Percentiles rank a stretch among this genome's conserved stretches.
These are phyloP conservation scores for Volutella citrinella DNA, from an alignment of 2,329 filamentous ascomycete species.

Conservation along the genomic window DNA sequence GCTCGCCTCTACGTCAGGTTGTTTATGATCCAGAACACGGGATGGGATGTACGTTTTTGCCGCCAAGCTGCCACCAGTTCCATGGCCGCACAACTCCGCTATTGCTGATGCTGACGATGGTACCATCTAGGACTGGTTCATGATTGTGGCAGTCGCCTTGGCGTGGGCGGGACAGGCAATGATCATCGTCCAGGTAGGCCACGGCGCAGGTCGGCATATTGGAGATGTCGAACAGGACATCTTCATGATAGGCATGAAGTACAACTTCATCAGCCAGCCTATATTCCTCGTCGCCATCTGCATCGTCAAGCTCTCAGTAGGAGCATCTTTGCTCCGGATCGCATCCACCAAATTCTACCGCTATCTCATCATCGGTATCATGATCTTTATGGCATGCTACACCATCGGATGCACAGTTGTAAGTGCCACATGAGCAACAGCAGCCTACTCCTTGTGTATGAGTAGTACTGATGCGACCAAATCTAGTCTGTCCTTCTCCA, in stretches of 20 bases:
- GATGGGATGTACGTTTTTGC: constrained; percentile 43
- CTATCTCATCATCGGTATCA: constrained; percentile 33
- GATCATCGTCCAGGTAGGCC: constrained; percentile 37
- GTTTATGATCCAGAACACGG: constrained; percentile 44
- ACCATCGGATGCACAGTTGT: constrained; percentile 36
- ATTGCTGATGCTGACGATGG: not conserved
- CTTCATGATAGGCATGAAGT: constrained; percentile 35
- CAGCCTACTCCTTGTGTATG: rapidly evolving
- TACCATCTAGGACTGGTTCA: constrained; percentile 27
- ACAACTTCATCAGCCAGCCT: constrained; percentile 43
- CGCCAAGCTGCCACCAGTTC: no score
- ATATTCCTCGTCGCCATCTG: constrained; percentile 41
- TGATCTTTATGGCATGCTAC: constrained; percentile 34
- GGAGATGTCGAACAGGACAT: constrained; percentile 36
- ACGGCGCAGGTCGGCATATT: constrained; percentile 45
- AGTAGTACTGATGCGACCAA: rapidly evolving
- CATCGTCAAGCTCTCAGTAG: constrained; percentile 41
- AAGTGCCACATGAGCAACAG: no score
- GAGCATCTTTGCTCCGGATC: constrained; percentile 39
- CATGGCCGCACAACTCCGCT: no score
- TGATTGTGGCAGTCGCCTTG: constrained; percentile 25
- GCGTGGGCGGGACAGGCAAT: constrained; percentile 37
- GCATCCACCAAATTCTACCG: constrained; percentile 34
- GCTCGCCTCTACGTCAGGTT: constrained; percentile 45
- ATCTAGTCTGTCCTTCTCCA: constrained; percentile 43